Base-by-base conservation (phyloP, 2,329 filamentous ascomycete species). In the Massarina eburnea region DNA sequence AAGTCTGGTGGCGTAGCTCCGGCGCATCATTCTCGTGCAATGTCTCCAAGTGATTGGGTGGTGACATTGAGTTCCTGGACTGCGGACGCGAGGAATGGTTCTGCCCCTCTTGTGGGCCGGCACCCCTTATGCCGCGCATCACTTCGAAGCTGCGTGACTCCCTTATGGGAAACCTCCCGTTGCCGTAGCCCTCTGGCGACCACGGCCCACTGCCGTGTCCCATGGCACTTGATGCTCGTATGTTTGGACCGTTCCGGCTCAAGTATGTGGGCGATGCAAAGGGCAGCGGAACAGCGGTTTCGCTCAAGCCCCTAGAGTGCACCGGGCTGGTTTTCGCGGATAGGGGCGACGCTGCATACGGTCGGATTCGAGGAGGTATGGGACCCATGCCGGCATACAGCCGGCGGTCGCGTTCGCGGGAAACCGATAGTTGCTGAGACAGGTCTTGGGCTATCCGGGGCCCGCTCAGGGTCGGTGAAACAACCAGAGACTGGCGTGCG, bases 401-500 rank as follows among this genome's bases (percentile, higher is more conserved):
- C 43, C 57, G 50, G 33, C 67, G 52, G 43, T 70, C 67, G 44
- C 67, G 55, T 38, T 70, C 68, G 26, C 66, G 61, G n/a, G 59
- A 58, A 5, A 63, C 60, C 3, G 61, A 56, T 33, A 71, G 60
- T 26, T 68, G 66, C 19, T 62, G 60, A 12, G 64, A 61, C 21
- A 70, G 51, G 30, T 69, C 66, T 7, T 63, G 57, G 2, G 62
- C 45, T 45, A 56, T 59, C 48, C 59, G 62, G 27, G 49, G 46
- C 7, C 76, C 72, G 42, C 76, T 73, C 19, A 80, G 77, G 10
- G 76, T 76, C 8, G 79, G 76, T 6, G 74, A 74, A 26, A 76
- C 72, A 36, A 81, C 76, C 19, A 89, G 75, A 8, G 86, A 85
- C 52, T 81, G 83, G 58, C 89, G 82, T 22, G 90, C 91, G 49